A percentile compares a stretch with the other conserved stretches of the same genome.
These are phyloP conservation scores for Fraxinus excelsior DNA, from an alignment of 257 asterid genomes.

Conservation along the genomic window DNA sequence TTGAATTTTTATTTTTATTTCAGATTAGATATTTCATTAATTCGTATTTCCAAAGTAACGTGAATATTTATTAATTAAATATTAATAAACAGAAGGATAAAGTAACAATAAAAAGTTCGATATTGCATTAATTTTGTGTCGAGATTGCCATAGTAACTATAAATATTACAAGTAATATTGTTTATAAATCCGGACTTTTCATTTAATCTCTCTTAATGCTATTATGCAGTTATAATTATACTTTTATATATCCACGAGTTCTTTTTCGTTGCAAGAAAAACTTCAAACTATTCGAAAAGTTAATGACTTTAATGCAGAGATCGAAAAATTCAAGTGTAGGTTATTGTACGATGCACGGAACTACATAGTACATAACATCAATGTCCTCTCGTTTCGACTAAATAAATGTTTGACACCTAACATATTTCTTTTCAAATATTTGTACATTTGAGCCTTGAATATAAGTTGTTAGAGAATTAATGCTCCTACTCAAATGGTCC, in stretches of 20 bases:
- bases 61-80: no score
- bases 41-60: no score
- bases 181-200: neutral
- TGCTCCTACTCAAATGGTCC: conserved; percentile 29
- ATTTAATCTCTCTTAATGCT: neutral
- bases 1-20: no score
- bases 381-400: neutral
- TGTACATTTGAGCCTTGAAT: neutral
- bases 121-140: no score
- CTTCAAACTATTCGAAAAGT: neutral
- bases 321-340: neutral
- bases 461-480: conserved; percentile 16
- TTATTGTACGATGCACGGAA: neutral
- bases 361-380: neutral
- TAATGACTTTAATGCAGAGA: neutral
- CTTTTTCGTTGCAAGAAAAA: neutral
- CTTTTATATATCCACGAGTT: neutral
- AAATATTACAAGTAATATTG: no score
- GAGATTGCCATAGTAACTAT: no score
- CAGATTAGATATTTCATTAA: neutral
- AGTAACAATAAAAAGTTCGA: no score
- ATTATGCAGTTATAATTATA: neutral
- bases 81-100: no score
- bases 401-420: neutral
- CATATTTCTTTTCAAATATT: neutral